phyloP scores from a whole-genome alignment of 441 rosid genomes.

The Eutrema salsugineum region DNA sequence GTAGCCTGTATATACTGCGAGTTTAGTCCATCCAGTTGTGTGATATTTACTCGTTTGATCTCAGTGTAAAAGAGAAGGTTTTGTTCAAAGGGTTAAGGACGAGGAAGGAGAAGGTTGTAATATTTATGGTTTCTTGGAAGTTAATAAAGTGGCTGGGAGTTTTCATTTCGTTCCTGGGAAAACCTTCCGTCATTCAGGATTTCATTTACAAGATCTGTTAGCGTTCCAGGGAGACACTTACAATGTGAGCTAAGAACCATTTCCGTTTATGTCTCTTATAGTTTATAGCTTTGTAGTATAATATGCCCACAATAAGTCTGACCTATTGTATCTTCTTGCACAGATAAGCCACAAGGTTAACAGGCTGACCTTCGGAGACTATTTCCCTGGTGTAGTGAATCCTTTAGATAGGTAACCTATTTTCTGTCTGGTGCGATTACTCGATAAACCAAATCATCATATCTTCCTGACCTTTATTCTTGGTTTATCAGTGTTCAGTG shows the following conservation, averaged over 20 bases:
- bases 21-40: neutral
- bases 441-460: neutral
- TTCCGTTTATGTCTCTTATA: neutral
- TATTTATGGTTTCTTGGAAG: conserved; percentile 79
- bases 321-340: neutral
- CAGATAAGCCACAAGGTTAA: conserved; percentile 87
- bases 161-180: conserved; percentile 94
- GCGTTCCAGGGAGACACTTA: conserved; percentile 69
- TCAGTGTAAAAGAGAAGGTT: conserved; percentile 93
- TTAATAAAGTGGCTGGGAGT: conserved; percentile 91
- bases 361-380: conserved; percentile 75
- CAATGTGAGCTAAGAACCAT: conserved; percentile 51
- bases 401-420: conserved; percentile 77
- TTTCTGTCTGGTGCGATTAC: neutral
- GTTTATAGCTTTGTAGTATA: neutral
- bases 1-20: neutral
- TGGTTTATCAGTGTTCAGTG: conserved; percentile 54
- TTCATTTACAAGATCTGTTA: conserved; percentile 73
- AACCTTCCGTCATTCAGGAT: conserved; percentile 78
- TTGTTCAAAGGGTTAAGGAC: conserved; percentile 74
- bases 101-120: conserved; percentile 97
- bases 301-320: neutral
- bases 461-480: neutral
- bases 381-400: conserved; percentile 82
- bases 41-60: neutral